A percentile compares a stretch with the other conserved stretches of the same genome.
These are phyloP conservation scores for Mycena maculata DNA, from an alignment of 768 basidiomycete genomes.

Conservation along the genomic window DNA sequence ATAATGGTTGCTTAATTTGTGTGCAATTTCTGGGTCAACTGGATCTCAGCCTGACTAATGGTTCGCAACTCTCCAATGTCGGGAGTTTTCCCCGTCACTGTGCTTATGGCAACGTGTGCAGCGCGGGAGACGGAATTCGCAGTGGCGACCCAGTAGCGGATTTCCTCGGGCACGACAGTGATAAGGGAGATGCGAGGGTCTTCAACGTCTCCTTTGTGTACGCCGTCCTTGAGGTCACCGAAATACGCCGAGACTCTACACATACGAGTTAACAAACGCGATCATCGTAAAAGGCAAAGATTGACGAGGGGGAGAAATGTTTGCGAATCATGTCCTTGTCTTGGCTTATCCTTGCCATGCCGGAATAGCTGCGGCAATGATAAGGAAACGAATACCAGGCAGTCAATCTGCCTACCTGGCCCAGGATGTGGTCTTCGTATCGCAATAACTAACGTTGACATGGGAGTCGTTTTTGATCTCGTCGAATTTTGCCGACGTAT, in stretches of 20 bases:
- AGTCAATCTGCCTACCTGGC: conserved; percentile 58
- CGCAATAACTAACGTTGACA: conserved; percentile 85
- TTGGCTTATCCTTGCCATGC: conserved; percentile 72
- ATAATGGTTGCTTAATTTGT: conserved; percentile 9
- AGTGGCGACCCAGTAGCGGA: conserved; percentile 83
- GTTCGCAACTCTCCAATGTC: conserved; percentile 83
- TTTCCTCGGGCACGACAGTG: conserved; percentile 81
- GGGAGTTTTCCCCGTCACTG: conserved; percentile 70
- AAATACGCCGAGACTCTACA: conserved; percentile 80
- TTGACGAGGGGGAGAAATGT: conserved; percentile 68
- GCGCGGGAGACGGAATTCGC: conserved; percentile 68
- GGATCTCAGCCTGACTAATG: conserved; percentile 76
- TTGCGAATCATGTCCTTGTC: conserved; percentile 74
- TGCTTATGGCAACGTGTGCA: conserved; percentile 68
- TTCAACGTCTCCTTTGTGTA: conserved; percentile 81
- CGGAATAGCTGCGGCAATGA: conserved; percentile 64
- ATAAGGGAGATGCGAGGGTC: conserved; percentile 87
- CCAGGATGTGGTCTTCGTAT: conserved; percentile 79
- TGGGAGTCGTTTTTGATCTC: conserved; percentile 81
- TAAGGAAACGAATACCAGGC: neutral
- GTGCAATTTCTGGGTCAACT: conserved; percentile 48
- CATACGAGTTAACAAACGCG: conserved; percentile 16
- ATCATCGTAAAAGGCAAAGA: neutral
- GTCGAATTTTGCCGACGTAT: conserved; percentile 76
- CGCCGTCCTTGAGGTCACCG: conserved; percentile 86